Base-by-base conservation (phyloP, 805 yeast genomes). In the Yarrowia sp. region DNA sequence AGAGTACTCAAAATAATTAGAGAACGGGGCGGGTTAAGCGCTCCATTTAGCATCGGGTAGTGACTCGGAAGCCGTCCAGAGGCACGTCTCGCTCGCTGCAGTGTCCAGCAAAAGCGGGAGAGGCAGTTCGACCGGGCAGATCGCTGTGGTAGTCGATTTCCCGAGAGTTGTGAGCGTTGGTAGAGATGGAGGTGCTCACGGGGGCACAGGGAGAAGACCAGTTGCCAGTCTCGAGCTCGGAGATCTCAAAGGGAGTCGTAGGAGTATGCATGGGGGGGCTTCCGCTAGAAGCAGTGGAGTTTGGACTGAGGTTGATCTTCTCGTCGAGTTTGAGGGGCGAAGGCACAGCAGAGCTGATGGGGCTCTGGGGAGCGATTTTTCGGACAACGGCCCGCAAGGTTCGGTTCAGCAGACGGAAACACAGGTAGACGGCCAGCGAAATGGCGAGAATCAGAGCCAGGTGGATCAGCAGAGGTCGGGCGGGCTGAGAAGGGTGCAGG, bases 401-500 rank as follows among this genome's bases (percentile, higher is more conserved):
- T 28, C 64, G 64, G 64, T 35, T 36, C 33, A 44, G 33, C 8
- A 58, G 18, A 4, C 51, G 50, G 64, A 58, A 43, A 43, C 50
- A 43, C 22, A 58, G 39, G 43, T 44, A 58, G 43, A 58, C 35
- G 51, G 64, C 51, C 32, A 58, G 50, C 2, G 64, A 43, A n/a
- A 58, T 58, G 51, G 64, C 64, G 32, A 58, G 35, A 8, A 58
- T 43, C 11, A 58, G 50, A 0, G 51, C 51, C 64, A 58, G 51
- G 35, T 58, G 64, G 35, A 43, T 43, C 10, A 58, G 17, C 28
- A 58, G 33, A 6, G 64, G 64, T 33, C 51, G 17, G 18, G 51
- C 50, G 33, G 64, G 64, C 51, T 58, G 64, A n/a, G 64, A 58
- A 9, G 64, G 43, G 43, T 44, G 51, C 22, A 43, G 43, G 51